A percentile compares a stretch with the other conserved stretches of the same genome.
phyloP scores from a whole-genome alignment of 495 filamentous ascomycete species.

The Penicillium tannophilum region DNA sequence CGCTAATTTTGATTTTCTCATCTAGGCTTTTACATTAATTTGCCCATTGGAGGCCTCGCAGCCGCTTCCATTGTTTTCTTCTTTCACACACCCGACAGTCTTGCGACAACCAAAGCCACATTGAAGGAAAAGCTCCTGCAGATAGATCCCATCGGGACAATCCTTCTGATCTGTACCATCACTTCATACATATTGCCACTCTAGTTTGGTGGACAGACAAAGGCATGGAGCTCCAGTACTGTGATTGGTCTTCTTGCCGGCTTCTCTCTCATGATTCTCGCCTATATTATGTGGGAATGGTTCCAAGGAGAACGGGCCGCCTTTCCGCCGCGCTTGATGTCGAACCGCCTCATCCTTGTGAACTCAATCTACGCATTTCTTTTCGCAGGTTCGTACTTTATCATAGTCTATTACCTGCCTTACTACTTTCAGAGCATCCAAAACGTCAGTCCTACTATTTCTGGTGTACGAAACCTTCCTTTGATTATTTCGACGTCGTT shows the following conservation, averaged over 20 bases:
- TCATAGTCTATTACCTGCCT: slow-evolving; percentile 60
- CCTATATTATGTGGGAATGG: slow-evolving; percentile 32
- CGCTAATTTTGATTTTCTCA: slow-evolving; percentile 4
- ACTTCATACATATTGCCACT: slow-evolving; percentile 49
- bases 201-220: slow-evolving; percentile 2
- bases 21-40: slow-evolving; percentile 52
- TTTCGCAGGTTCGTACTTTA: slow-evolving; percentile 46
- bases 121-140: slow-evolving; percentile 34
- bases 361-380: slow-evolving; percentile 38
- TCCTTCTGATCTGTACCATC: slow-evolving; percentile 55
- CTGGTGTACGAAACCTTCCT: slow-evolving; percentile 56
- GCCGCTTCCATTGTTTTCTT: slow-evolving; percentile 41
- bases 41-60: slow-evolving; percentile 49
- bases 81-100: slow-evolving; percentile 35
- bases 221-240: slow-evolving; percentile 60
- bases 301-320: slow-evolving; percentile 38
- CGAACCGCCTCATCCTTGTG: slow-evolving; percentile 43
- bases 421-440: slow-evolving; percentile 64
- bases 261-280: slow-evolving; percentile 28
- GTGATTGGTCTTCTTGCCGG: slow-evolving; percentile 52
- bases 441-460: slow-evolving; percentile 43
- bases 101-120: slow-evolving; percentile 18
- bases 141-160: slow-evolving; percentile 51
- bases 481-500: slow-evolving; percentile 44
- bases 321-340: slow-evolving; percentile 40